Percentiles rank a stretch among this genome's conserved stretches.
Evolutionary conservation across 2,329 filamentous ascomycete species (phyloP).

Genomic region (Calonectria hongkongensis): DNA sequence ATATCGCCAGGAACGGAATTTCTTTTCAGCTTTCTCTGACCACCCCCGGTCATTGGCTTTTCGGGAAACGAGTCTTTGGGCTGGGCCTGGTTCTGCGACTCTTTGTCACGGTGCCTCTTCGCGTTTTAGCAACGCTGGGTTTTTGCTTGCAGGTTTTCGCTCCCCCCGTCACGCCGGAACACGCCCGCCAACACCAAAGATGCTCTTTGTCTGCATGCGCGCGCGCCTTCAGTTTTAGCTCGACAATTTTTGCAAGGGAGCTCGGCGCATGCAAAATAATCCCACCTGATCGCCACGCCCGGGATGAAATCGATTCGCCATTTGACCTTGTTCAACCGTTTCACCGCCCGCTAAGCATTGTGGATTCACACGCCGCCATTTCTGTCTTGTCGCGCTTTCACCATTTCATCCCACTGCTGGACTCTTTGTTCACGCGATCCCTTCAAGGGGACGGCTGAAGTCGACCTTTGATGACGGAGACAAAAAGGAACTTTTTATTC

Average conservation of each 20-base stretch:
- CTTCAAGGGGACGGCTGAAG: constrained; percentile 28
- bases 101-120: background rate
- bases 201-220: constrained; percentile 53
- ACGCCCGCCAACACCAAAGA: constrained; percentile 46
- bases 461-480: constrained; percentile 49
- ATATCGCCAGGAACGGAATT: constrained; percentile 45
- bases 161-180: constrained; percentile 8
- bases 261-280: constrained; percentile 31
- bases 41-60: constrained; percentile 34
- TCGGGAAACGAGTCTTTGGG: background rate
- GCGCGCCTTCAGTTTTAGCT: constrained; percentile 44
- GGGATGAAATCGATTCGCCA: constrained; percentile 33
- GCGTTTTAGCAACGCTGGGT: constrained; percentile 7
- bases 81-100: constrained; percentile 1
- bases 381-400: constrained; percentile 47
- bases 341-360: constrained; percentile 32
- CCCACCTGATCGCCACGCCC: constrained; percentile 37
- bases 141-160: constrained; percentile 6
- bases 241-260: constrained; percentile 48
- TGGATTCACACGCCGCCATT: constrained; percentile 46
- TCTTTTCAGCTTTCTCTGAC: constrained; percentile 17
- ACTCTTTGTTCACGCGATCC: constrained; percentile 26
- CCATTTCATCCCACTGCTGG: constrained; percentile 2
- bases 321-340: constrained; percentile 31
- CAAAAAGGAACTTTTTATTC: background rate